phyloP scores from a whole-genome alignment of 2,329 filamentous ascomycete genomes.

The Aspergillus japonicus region DNA sequence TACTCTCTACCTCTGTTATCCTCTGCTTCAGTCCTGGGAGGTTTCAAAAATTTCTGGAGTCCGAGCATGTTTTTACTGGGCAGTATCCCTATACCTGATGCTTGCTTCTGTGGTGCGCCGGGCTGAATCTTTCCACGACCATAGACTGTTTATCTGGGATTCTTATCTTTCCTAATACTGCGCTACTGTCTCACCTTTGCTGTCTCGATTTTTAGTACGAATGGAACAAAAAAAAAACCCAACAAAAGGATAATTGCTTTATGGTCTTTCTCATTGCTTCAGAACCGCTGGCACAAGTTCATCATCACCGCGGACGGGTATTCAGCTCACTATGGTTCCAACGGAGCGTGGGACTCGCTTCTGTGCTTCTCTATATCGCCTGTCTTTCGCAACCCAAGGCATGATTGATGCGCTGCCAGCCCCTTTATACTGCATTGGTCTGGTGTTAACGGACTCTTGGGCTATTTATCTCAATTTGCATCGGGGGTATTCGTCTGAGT shows the following conservation, averaged over 20 bases:
- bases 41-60: conserved; percentile 37
- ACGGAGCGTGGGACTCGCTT: background rate
- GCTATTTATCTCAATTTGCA: background rate
- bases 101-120: conserved; percentile 30
- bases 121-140: conserved; percentile 31
- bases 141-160: conserved; percentile 32
- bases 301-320: conserved; percentile 12
- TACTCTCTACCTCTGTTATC: conserved; percentile 10
- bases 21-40: conserved; percentile 29
- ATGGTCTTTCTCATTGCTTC: conserved; percentile 1
- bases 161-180: conserved; percentile 22
- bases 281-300: conserved; percentile 12
- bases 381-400: background rate
- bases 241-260: conserved; percentile 20
- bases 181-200: conserved; percentile 20
- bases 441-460: background rate
- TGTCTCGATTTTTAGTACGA: conserved; percentile 30
- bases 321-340: conserved; percentile 2
- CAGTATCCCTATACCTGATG: conserved; percentile 29
- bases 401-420: background rate
- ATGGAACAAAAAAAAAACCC: conserved; percentile 27
- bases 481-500: background rate
- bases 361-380: background rate
- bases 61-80: conserved; percentile 35
- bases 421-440: background rate